Evolutionary conservation across 106 monocot species (phyloP).

Genomic region (Narthecium ossifragum): DNA sequence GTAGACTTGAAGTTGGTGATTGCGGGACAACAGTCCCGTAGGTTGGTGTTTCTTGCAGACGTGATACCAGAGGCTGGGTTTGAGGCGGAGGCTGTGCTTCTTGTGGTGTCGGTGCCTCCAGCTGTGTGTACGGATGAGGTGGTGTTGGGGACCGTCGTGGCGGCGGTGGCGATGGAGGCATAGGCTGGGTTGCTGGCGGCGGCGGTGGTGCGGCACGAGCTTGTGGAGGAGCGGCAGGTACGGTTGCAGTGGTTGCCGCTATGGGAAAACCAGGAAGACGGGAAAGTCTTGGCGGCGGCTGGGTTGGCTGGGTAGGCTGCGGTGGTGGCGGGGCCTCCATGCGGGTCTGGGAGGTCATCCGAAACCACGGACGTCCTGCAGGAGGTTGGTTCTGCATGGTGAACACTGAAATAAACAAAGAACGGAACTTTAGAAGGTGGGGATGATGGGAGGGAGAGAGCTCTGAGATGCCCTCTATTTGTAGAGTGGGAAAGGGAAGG

Average conservation of each 20-base stretch:
- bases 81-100: neutral
- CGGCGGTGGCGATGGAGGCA: neutral
- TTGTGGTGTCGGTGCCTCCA: neutral
- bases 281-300: neutral
- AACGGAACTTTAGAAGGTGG: neutral
- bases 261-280: neutral
- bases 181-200: neutral
- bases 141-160: neutral
- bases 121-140: neutral
- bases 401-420: neutral
- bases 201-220: neutral
- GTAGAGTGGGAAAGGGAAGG: slow-evolving; percentile 5
- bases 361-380: slow-evolving; percentile 30
- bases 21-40: neutral
- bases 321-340: slow-evolving; percentile 4
- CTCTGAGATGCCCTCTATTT: slow-evolving; percentile 23
- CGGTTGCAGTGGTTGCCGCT: too few species aligned
- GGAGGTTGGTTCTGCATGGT: slow-evolving; percentile 30
- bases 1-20: neutral
- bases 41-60: neutral
- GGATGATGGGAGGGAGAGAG: neutral
- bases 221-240: too few species aligned
- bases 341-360: slow-evolving; percentile 26
- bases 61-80: neutral
- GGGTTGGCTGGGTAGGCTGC: neutral